Conservation (phyloP, 164 flowering plant genomes). For the Chimonanthus praecox region DNA sequence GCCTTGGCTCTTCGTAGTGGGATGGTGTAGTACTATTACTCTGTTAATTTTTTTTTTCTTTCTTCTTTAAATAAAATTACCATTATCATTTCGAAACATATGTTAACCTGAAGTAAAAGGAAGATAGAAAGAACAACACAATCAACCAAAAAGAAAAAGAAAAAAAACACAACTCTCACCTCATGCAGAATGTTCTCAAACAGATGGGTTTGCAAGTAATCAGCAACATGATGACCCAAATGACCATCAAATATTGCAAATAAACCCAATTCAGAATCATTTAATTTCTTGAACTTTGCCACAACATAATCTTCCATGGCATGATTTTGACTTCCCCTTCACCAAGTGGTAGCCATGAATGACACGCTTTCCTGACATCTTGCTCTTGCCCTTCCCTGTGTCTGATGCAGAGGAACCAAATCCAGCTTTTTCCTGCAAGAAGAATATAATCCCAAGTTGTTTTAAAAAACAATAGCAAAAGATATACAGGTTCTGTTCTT, state of each 20-base stretch:
- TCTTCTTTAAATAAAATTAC: background rate
- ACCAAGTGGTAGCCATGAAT: slow-evolving; percentile 81
- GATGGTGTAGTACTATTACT: no score
- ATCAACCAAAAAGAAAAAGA: background rate
- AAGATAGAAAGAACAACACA: slow-evolving; percentile 9
- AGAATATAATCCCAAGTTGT: background rate
- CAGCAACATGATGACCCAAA: slow-evolving; percentile 71
- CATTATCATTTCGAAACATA: background rate
- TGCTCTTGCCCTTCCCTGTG: slow-evolving; percentile 87
- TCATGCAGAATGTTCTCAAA: slow-evolving; percentile 80
- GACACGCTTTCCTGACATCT: slow-evolving; percentile 50
- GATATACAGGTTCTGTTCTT: background rate
- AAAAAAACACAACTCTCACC: slow-evolving; percentile 29
- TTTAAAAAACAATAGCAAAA: background rate
- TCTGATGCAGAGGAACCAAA: slow-evolving; percentile 53
- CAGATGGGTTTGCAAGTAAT: slow-evolving; percentile 61
- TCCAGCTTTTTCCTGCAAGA: slow-evolving; percentile 66
- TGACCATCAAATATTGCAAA: slow-evolving; percentile 99
- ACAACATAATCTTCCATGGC: slow-evolving; percentile 86
- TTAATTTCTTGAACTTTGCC: slow-evolving; percentile 71
- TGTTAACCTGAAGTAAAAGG: background rate
- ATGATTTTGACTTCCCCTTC: slow-evolving; percentile 67
- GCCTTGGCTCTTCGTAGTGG: no score
- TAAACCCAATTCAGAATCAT: slow-evolving; percentile 71
- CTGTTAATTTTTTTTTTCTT: no score